phyloP scores from a whole-genome alignment of 768 basidiomycete genomes.

The Auriscalpium microsporum region DNA sequence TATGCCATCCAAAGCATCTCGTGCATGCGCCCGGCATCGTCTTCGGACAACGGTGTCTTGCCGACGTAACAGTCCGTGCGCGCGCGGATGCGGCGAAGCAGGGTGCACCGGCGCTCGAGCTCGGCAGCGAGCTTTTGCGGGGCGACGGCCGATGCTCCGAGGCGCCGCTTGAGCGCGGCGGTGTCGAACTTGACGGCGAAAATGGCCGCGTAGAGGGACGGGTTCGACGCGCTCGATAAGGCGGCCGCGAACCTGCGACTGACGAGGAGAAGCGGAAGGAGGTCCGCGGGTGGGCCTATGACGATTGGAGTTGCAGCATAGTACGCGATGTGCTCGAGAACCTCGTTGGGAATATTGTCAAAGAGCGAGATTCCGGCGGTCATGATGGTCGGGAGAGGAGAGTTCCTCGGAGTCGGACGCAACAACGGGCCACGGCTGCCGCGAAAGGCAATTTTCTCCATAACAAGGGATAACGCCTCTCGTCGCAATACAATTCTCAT shows the following conservation, averaged over 20 bases:
- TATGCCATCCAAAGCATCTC: constrained; percentile 62
- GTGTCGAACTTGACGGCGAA: constrained; percentile 64
- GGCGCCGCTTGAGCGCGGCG: constrained; percentile 38
- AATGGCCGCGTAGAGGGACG: constrained; percentile 65
- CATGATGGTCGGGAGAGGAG: constrained; percentile 5
- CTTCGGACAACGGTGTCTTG: constrained; percentile 16
- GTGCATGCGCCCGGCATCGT: constrained; percentile 24
- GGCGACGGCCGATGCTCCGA: constrained; percentile 33
- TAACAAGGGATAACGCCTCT: too few relatives aligned
- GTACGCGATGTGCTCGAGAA: constrained; percentile 72
- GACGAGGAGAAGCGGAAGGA: constrained; percentile 47
- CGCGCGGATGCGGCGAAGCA: constrained; percentile 47
- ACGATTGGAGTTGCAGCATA: constrained; percentile 38
- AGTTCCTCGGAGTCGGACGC: neutral
- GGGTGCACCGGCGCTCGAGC: constrained; percentile 50
- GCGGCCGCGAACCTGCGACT: constrained; percentile 40
- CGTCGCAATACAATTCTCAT: too few relatives aligned
- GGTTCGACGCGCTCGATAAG: constrained; percentile 46
- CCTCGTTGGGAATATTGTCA: constrained; percentile 58
- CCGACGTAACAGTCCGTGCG: constrained; percentile 30
- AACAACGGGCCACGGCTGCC: too few relatives aligned
- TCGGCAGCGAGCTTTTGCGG: constrained; percentile 49
- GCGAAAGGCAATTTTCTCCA: too few relatives aligned
- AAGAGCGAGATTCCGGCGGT: constrained; percentile 24
- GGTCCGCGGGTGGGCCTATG: constrained; percentile 52